Conservation (phyloP, 2,329 filamentous ascomycete species). For the Rachicladosporium sp. region DNA sequence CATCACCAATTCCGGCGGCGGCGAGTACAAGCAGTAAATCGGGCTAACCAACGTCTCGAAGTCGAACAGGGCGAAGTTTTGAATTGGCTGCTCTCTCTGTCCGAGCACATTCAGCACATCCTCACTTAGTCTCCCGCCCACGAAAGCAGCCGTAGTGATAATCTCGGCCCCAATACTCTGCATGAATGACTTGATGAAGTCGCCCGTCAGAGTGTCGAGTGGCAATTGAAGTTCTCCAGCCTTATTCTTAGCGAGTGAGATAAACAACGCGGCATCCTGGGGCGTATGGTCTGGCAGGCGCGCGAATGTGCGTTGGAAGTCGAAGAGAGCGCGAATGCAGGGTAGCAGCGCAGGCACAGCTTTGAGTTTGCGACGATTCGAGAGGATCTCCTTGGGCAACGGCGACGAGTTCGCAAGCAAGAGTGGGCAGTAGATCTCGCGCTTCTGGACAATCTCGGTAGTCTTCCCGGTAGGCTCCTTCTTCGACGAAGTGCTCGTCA, state of each 20-base stretch:
- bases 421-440: slow-evolving; percentile 80
- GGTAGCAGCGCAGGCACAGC: slow-evolving; percentile 75
- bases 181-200: slow-evolving; percentile 72
- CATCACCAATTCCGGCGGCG: slow-evolving; percentile 17
- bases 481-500: slow-evolving; percentile 59
- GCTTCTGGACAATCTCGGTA: slow-evolving; percentile 80
- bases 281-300: slow-evolving; percentile 39
- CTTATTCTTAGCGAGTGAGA: slow-evolving; percentile 61
- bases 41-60: slow-evolving; percentile 66
- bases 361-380: slow-evolving; percentile 53
- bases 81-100: slow-evolving; percentile 81
- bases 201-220: slow-evolving; percentile 30
- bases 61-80: slow-evolving; percentile 89
- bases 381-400: slow-evolving; percentile 55
- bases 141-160: slow-evolving; percentile 72
- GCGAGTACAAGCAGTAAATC: slow-evolving; percentile 55
- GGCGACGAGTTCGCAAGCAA: slow-evolving; percentile 67
- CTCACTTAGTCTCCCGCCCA: slow-evolving; percentile 84
- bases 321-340: slow-evolving; percentile 85
- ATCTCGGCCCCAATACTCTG: slow-evolving; percentile 78
- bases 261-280: slow-evolving; percentile 65
- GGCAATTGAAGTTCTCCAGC: slow-evolving; percentile 52
- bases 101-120: slow-evolving; percentile 96
- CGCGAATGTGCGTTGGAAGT: slow-evolving; percentile 48
- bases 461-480: slow-evolving; percentile 53